A percentile compares a stretch with the other conserved stretches of the same genome.
Evolutionary conservation across 192 early-diverging fungal species (phyloP).

Genomic region (Gamsiella multidivaricata): DNA sequence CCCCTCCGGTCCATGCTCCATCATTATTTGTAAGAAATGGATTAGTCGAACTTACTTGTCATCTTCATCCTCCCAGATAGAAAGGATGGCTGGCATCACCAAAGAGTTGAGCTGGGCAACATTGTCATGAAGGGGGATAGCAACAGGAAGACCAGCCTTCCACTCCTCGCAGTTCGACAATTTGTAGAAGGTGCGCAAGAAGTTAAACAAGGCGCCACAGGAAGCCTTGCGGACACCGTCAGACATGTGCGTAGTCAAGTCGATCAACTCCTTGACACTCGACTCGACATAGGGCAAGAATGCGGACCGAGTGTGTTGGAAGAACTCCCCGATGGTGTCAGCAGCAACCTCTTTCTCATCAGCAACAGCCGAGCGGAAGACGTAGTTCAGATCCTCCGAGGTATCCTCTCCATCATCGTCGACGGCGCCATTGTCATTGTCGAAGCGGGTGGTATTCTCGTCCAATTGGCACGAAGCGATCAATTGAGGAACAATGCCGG

Average conservation of each 20-base stretch:
- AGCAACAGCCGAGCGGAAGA: conserved; percentile 81
- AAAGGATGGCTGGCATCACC: conserved; percentile 76
- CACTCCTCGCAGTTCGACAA: conserved; percentile 76
- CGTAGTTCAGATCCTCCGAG: conserved; percentile 70
- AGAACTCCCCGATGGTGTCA: conserved; percentile 89
- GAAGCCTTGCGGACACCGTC: conserved; percentile 87
- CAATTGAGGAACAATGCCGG: conserved; percentile 82
- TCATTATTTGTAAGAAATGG: not conserved
- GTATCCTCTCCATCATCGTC: conserved; percentile 62
- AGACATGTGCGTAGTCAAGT: conserved; percentile 80
- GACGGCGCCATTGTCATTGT: conserved; percentile 39
- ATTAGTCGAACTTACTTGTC: conserved; percentile 64
- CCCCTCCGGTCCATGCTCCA: no score
- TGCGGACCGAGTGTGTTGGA: conserved; percentile 74
- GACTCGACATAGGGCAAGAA: conserved; percentile 90
- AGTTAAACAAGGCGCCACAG: conserved; percentile 75
- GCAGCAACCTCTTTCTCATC: conserved; percentile 95
- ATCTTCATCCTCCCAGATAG: conserved; percentile 85
- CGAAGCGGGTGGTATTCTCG: conserved; percentile 63
- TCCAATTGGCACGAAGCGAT: conserved; percentile 82
- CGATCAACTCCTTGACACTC: conserved; percentile 71
- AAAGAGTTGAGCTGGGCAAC: conserved; percentile 75
- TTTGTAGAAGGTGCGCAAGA: conserved; percentile 81
- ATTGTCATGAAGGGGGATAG: conserved; percentile 79
- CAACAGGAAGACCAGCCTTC: conserved; percentile 78